A percentile compares a stretch with the other conserved stretches of the same genome.
Conservation (phyloP, 1,284 basidiomycete genomes). For the Fomitiporia mediterranea region DNA sequence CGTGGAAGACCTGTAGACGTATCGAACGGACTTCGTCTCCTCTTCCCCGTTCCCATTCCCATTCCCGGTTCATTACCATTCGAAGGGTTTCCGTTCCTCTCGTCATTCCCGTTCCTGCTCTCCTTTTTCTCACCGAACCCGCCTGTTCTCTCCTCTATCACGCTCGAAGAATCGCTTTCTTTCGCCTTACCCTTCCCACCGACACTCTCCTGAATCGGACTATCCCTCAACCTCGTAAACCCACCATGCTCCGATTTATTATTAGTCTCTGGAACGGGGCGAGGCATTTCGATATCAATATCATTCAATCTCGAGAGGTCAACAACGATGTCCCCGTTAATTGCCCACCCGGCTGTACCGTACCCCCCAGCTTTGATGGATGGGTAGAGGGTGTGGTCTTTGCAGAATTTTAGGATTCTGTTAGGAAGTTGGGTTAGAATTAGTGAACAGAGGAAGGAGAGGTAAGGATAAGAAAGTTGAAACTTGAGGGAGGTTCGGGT, state of each 20-base stretch:
- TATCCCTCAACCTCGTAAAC: constrained; percentile 54
- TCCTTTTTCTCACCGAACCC: not conserved
- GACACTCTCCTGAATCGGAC: constrained; percentile 28
- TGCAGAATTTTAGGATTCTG: constrained; percentile 69
- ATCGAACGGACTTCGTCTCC: constrained; percentile 12
- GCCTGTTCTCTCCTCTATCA: constrained; percentile 1
- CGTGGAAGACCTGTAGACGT: not conserved
- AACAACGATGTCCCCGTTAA: constrained; percentile 79
- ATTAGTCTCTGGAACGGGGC: no score
- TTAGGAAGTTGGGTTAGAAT: not conserved
- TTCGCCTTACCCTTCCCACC: constrained; percentile 50
- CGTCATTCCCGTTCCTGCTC: not conserved
- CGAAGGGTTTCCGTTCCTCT: not conserved
- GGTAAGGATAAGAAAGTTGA: no score
- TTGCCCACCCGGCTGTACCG: constrained; percentile 84
- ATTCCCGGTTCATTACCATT: no score
- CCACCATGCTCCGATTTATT: constrained; percentile 26
- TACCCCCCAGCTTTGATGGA: constrained; percentile 88
- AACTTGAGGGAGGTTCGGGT: no score
- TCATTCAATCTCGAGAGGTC: constrained; percentile 68
- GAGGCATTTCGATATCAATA: constrained; percentile 60
- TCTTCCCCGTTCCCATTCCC: constrained; percentile 14
- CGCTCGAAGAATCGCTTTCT: constrained; percentile 15
- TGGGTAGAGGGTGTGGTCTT: constrained; percentile 59
- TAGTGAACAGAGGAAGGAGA: not conserved